Evolutionary conservation across 2,329 filamentous ascomycete genomes (phyloP), one percentile per base, ranked within the genome.

Genomic region (Exophiala sp.): DNA sequence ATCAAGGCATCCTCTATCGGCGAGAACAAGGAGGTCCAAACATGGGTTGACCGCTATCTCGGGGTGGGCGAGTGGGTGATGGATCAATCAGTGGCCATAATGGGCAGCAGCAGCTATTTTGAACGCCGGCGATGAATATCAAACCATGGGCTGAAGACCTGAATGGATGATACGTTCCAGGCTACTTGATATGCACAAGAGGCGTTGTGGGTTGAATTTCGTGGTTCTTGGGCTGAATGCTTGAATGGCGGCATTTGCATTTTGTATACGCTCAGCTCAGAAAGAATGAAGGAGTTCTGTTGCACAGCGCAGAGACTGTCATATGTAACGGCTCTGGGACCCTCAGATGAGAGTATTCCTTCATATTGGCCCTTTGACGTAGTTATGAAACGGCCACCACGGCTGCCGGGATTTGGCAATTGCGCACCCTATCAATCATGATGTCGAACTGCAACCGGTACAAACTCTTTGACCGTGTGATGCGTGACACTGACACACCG

Each of bases 1-100:
- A 79, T 98, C 72, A 88, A 89, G 74, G 84, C 86, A 63, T 89
- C 96, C 59, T 83, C 83, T 61, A 79, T 95, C 64, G 79, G 85
- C 66, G 88, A 94, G 51, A 91, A 83, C 69, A 86, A 88, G 67
- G 85, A 90, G 56, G 70, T 93, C 60, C 84, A 85, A 67, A 84
- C 83, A 64, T 97, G 90, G 89, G 81, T 97, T 60, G 85, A 91
- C 65, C 91, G 85, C 67, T 97, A 97, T 69, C 82, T 97, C 37
- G 88, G 88, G 56, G 84, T 96, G 14, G 93, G 93, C 62, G 93
- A 98, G 74, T 95, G 89, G 81, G 86, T 96, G 58, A 95, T 98
- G 89, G 93, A 98, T 70, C 86, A 94, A 73, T 94, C 89, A 23
- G 88, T 97, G 24, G 90, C 90, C 34, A 80, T 97, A 50, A 87